Evolutionary conservation across 2,329 filamentous ascomycete species (phyloP), one percentile per base, ranked within the genome.

Genomic region (Bipolaris oryzae): DNA sequence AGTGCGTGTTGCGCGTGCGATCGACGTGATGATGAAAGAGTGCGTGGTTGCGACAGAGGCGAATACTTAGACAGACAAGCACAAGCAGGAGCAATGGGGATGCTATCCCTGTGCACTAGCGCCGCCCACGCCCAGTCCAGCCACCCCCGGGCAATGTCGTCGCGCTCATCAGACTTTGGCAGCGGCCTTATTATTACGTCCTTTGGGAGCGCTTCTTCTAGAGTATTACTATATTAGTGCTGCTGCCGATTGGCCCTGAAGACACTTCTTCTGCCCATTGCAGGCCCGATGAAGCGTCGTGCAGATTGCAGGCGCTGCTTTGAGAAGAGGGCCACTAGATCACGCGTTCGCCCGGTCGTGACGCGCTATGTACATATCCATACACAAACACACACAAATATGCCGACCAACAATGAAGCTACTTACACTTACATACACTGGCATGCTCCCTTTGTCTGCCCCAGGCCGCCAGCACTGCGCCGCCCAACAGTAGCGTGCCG

Each of bases 31-130:
- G 58, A 41, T 41, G 38, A 41, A 53, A 66, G 45, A 46, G 18
- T 49, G 41, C 20, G 47, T 44, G 35, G 46, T 51, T 60, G 60
- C 58, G 62, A 57, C 46, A 44, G 46, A 49, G 53, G 50, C 50
- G 33, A 59, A 57, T 46, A 45, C n/a, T n/a, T n/a, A n/a, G 54
- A 48, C 50, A n/a, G 23, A 48, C 50, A n/a, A n/a, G 25, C n/a
- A 55, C n/a, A n/a, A n/a, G n/a, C n/a, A n/a, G 57, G 53, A 56
- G 45, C 46, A 50, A 63, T 48, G 57, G 39, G 48, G 39, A 15
- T 33, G 50, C 53, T 55, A 60, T 61, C 59, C 59, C 56, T 60
- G 59, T 61, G 59, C 57, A 57, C 56, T 57, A 61, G 54, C 47
- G 53, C 53, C 9, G 42, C 46, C 13, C 20, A 31, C 38, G 38